These are phyloP conservation scores for Ceratocystis diversiconidia DNA, from an alignment of 2,329 filamentous ascomycete species.

Conservation along the genomic window DNA sequence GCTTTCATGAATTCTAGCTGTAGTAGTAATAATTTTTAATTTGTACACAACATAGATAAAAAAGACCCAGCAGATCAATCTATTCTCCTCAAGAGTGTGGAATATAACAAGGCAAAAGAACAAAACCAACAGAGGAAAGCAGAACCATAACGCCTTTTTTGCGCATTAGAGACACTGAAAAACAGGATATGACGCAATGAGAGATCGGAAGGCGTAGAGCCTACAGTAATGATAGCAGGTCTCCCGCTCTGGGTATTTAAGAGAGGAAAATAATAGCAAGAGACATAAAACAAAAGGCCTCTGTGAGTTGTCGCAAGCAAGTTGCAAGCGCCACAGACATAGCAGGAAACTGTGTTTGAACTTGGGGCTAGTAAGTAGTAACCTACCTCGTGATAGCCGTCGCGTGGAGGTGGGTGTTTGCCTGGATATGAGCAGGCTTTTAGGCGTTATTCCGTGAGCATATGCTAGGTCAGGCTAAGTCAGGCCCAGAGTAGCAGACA, in stretches of 20 bases:
- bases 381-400: not conserved
- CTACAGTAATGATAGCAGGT: not conserved
- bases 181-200: not conserved
- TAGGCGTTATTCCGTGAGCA: not conserved
- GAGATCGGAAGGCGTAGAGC: not conserved
- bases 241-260: not conserved
- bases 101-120: not conserved
- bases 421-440: not conserved
- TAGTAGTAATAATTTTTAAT: conserved; percentile 4
- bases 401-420: not conserved
- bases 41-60: not conserved
- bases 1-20: not conserved
- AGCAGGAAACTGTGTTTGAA: not conserved
- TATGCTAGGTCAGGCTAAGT: no score
- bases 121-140: not conserved
- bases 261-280: not conserved
- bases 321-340: not conserved
- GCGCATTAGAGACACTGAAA: not conserved
- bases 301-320: no score
- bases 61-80: not conserved
- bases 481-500: not conserved
- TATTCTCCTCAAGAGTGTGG: not conserved
- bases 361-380: not conserved
- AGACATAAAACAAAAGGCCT: not conserved
- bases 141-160: conserved; percentile 14